A percentile compares a stretch with the other conserved stretches of the same genome.
These are phyloP conservation scores for Candida pseudoviswanathii DNA, from an alignment of 1,139 yeast species.

Conservation along the genomic window DNA sequence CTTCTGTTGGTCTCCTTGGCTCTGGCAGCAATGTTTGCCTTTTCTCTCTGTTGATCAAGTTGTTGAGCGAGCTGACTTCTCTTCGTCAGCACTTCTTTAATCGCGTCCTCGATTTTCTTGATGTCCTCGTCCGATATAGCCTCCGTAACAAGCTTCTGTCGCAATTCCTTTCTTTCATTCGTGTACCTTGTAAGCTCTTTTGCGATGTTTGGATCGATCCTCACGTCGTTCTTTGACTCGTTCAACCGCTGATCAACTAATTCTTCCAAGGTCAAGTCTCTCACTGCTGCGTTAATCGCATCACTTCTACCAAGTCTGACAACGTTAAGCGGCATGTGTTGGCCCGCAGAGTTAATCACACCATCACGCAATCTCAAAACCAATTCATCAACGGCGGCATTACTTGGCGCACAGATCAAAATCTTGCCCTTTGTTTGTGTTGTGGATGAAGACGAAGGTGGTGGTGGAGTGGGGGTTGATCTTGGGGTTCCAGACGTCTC, in stretches of 20 bases:
- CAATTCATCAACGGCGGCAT: conserved; percentile 97
- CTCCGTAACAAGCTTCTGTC: conserved; percentile 35
- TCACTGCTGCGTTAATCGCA: conserved; percentile 80
- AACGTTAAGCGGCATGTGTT: conserved; percentile 61
- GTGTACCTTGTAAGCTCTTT: conserved; percentile 55
- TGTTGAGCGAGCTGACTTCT: conserved; percentile 72
- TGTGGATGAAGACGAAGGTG: too few species aligned
- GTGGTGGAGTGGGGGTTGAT: conserved; percentile 10
- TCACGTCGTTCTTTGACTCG: conserved; percentile 32
- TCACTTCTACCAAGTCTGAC: conserved; percentile 94
- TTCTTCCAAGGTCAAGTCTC: conserved; percentile 85
- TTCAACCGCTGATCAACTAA: conserved; percentile 69
- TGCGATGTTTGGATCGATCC: conserved; percentile 50
- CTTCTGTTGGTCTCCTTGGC: conserved; percentile 79
- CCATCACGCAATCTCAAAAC: conserved; percentile 85
- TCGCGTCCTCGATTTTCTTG: conserved; percentile 43
- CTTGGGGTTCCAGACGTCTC: conserved; percentile 9
- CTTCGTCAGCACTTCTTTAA: conserved; percentile 57
- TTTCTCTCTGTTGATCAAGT: conserved; percentile 80
- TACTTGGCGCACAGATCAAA: conserved; percentile 95
- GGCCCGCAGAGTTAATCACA: conserved; percentile 60
- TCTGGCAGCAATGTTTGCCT: conserved; percentile 65
- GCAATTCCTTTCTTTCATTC: conserved; percentile 50
- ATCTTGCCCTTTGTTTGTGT: conserved; percentile 36
- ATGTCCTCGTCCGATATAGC: conserved; percentile 42